Evolutionary conservation across 1,139 yeast species (phyloP).

Genomic region (Suhomyces taliae): DNA sequence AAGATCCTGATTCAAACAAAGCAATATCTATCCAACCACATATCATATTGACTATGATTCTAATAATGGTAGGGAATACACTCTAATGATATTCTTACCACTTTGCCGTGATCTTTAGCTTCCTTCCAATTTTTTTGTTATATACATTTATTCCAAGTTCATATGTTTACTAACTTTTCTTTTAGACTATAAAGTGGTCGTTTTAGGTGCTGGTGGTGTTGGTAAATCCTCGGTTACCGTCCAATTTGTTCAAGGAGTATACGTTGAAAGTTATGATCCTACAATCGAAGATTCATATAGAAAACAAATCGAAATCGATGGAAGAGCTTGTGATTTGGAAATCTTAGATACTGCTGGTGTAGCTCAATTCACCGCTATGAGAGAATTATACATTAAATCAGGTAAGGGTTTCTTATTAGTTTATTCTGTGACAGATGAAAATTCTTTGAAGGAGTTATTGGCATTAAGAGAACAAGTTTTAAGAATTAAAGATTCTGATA

Average conservation of each 20-base stretch:
- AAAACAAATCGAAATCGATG: constrained; percentile 89
- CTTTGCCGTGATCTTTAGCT: no score
- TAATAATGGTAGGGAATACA: no score
- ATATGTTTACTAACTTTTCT: no score
- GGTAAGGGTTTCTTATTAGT: constrained; percentile 57
- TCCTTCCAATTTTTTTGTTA: no score
- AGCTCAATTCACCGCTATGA: constrained; percentile 55
- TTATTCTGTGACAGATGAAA: constrained; percentile 85
- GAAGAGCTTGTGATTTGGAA: constrained; percentile 83
- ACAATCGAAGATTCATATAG: constrained; percentile 75
- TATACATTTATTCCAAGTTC: no score
- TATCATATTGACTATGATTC: no score
- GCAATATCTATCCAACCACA: no score
- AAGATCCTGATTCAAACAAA: no score
- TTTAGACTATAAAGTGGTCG: constrained; percentile 45
- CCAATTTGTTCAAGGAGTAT: constrained; percentile 52
- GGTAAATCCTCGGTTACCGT: constrained; percentile 54
- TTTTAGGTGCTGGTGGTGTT: constrained; percentile 54
- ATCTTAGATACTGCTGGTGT: constrained; percentile 55
- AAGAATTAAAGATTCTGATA: constrained; percentile 77
- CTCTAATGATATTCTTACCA: no score
- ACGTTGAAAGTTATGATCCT: constrained; percentile 49
- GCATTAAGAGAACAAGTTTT: constrained; percentile 86
- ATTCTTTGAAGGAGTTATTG: constrained; percentile 76
- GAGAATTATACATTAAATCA: constrained; percentile 65